A percentile compares a stretch with the other conserved stretches of the same genome.
Conservation (phyloP, 129 eudicot genomes). For the Ambrosia trifida region DNA sequence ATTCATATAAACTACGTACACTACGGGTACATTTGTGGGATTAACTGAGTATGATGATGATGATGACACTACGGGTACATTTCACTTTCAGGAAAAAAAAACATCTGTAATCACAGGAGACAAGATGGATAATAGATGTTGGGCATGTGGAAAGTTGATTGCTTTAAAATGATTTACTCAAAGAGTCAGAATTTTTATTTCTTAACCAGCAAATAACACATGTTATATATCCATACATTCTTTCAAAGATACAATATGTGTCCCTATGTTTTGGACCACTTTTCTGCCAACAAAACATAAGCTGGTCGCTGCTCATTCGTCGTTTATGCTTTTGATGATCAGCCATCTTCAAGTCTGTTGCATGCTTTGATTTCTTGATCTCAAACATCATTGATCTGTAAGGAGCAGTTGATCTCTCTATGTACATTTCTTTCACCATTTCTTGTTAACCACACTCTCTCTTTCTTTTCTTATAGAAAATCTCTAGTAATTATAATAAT, state of each 20-base stretch:
- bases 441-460: too few species aligned
- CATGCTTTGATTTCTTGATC: not conserved
- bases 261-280: not conserved
- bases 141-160: slow-evolving; percentile 7
- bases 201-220: slow-evolving; percentile 5
- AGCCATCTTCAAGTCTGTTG: not conserved
- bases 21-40: too few species aligned
- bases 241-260: not conserved
- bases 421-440: too few species aligned
- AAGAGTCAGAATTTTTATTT: not conserved
- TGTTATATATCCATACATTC: not conserved
- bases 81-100: too few species aligned
- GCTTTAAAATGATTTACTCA: slow-evolving; percentile 4
- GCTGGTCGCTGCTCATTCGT: not conserved
- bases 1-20: not conserved
- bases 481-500: too few species aligned
- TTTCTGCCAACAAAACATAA: not conserved
- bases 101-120: not conserved
- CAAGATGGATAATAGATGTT: slow-evolving; percentile 8
- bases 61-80: too few species aligned
- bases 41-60: too few species aligned
- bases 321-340: not conserved
- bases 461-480: too few species aligned
- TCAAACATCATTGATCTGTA: not conserved
- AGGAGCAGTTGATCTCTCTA: not conserved